phyloP scores from a whole-genome alignment of 768 basidiomycete species.

The Tylopilus plumbeoviolaceoides region DNA sequence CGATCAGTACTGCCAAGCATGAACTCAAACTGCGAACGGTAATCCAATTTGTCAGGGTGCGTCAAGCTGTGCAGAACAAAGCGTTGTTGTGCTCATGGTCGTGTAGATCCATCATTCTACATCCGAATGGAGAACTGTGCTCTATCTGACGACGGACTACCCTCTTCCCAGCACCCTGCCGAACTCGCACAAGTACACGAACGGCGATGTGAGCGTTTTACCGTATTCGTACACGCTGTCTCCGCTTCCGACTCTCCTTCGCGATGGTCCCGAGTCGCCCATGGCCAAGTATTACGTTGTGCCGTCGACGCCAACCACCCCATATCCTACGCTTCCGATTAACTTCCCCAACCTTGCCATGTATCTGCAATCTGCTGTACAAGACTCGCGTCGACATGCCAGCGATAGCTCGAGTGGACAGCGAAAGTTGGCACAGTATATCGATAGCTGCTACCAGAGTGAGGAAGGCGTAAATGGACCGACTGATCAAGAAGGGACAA shows the following conservation, averaged over 20 bases:
- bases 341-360: slow-evolving; percentile 70
- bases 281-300: slow-evolving; percentile 71
- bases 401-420: slow-evolving; percentile 58
- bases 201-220: slow-evolving; percentile 58
- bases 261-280: slow-evolving; percentile 57
- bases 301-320: slow-evolving; percentile 53
- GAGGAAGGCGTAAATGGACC: slow-evolving; percentile 22
- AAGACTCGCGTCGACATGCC: slow-evolving; percentile 59
- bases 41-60: slow-evolving; percentile 74
- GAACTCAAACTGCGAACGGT: slow-evolving; percentile 66
- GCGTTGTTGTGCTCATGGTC: not conserved
- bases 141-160: slow-evolving; percentile 77
- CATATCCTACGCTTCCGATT: slow-evolving; percentile 70
- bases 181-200: slow-evolving; percentile 45
- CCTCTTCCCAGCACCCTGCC: slow-evolving; percentile 47
- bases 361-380: slow-evolving; percentile 69
- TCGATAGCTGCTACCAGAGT: slow-evolving; percentile 62
- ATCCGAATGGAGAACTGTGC: slow-evolving; percentile 64
- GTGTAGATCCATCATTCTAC: slow-evolving; percentile 55
- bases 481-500: slow-evolving; percentile 36
- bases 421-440: slow-evolving; percentile 65
- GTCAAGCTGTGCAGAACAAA: slow-evolving; percentile 13
- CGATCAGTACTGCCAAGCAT: slow-evolving; percentile 52
- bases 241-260: slow-evolving; percentile 55
- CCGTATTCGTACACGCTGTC: slow-evolving; percentile 72